Evolutionary conservation across 352 stramenopile genomes (phyloP), one percentile per base, ranked within the genome.

Genomic region (Phytophthora sansomeana): DNA sequence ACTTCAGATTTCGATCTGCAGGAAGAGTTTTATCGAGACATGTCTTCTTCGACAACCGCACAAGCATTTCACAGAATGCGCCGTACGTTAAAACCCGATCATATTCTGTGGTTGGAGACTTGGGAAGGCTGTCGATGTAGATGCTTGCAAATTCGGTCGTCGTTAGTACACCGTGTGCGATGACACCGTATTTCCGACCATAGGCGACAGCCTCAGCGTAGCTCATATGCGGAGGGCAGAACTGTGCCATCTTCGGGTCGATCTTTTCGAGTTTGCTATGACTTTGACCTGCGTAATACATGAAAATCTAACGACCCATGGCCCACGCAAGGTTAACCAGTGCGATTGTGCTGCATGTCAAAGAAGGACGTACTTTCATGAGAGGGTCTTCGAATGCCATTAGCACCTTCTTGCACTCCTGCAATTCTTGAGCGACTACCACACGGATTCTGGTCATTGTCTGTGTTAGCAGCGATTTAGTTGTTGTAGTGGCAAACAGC

Each of bases 51-150:
- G 84, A 77, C 10, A 95, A 38, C 6, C 84, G 81, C 16, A 91
- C 78, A 24, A 95, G 68, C 44, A 92, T 64, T 61, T 93, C 78
- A 30, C 75, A 80, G 58, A 95, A 95, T 32, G 72, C 65, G 4
- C 77, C 62, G 55, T 78, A 90, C 4, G 76, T 90, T 35, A 95
- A 59, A 52, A 89, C 83, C 6, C 84, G 84, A 21, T 91, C 75
- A 51, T 76, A 76, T 58, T 93, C 81, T 24, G 82, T 71, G n/a
- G 48, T 38, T 1, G 78, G 80, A 0, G 66, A 55, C 54, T 91
- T 93, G 11, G 72, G 54, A 14, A 95, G 73, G 51, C 82, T 87
- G 68, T 92, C 86, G 58, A 92, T 87, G 67, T 93, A 95, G 19
- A 87, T 72, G 2, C 65, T 78, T 28, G 84, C 77, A 51, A 93